Evolutionary conservation across 495 filamentous ascomycete species (phyloP), one percentile per base, ranked within the genome.

Genomic region (Lasiosphaeris hirsuta): DNA sequence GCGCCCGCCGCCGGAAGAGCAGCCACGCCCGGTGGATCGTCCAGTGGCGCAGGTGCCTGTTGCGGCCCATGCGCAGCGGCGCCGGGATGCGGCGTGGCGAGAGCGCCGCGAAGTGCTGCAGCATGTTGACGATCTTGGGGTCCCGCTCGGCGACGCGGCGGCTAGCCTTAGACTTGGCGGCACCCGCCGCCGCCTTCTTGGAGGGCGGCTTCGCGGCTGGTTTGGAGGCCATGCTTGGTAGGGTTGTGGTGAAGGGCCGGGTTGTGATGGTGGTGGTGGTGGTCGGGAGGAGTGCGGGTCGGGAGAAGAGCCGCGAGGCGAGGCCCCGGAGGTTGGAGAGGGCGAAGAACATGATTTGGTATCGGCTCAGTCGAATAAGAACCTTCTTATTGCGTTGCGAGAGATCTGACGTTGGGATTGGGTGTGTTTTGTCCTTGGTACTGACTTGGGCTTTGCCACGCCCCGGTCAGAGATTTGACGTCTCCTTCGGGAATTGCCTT

Each of bases 21-120:
- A 88, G 77, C 88, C 90, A 97, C 17, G 92, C 94, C 62, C 94
- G 91, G 76, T 97, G 92, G 78, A 99, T 97, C 51, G 94, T 96
- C 94, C 95, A 99, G 78, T 99, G 94, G 19, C 94, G 89, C 62
- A 97, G 86, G 75, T 84, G 82, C 53, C 94, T 88, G 76, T 87
- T 88, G 60, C 92, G 90, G 23, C 84, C 89, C 81, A 96, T 87
- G 59, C 89, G 84, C 60, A 97, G 82, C 2, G 92, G 91, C 2
- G 89, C 85, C 0, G 90, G 90, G 54, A 68, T 68, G 9, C 65
- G 62, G 34, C 44, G 37, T 3, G 69, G 69, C 23, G 60, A 64
- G 30, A 69, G 65, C 13, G 66, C 35, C 44, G 65, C 58, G 9
- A 71, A 53, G 60, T 64, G 65, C 10, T 49, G 44, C 0, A 70